Evolutionary conservation across 352 stramenopile species (phyloP).

Genomic region (Phytophthora crassamura): DNA sequence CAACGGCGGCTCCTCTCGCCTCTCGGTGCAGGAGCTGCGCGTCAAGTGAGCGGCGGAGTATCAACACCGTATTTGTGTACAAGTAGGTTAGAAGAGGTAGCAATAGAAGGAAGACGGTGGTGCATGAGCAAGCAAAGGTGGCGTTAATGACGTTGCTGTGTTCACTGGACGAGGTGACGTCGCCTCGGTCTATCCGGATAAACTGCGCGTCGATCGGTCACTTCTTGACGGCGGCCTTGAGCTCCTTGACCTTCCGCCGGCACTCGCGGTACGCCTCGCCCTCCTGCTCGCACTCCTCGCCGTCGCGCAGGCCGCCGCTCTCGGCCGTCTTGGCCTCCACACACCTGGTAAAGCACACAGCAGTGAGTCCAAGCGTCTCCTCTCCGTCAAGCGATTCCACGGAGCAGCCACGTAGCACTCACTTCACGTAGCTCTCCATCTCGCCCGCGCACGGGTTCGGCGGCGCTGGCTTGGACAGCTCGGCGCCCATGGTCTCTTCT

Average conservation of each 20-base stretch:
- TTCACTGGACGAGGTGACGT: background rate
- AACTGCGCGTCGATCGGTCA: background rate
- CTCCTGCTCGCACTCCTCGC: slow-evolving; percentile 75
- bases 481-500: slow-evolving; percentile 54
- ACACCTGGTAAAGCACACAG: slow-evolving; percentile 41
- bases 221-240: slow-evolving; percentile 36
- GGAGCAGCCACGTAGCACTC: slow-evolving; percentile 28
- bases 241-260: slow-evolving; percentile 51
- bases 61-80: slow-evolving; percentile 12
- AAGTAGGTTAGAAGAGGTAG: slow-evolving; percentile 17
- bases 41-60: slow-evolving; percentile 28
- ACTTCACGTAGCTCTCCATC: slow-evolving; percentile 84
- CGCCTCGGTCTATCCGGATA: background rate
- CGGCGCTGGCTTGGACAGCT: slow-evolving; percentile 56
- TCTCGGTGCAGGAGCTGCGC: slow-evolving; percentile 33
- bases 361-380: slow-evolving; percentile 18
- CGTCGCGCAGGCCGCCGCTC: slow-evolving; percentile 70
- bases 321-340: slow-evolving; percentile 65
- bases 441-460: slow-evolving; percentile 59
- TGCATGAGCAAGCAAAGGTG: slow-evolving; percentile 15
- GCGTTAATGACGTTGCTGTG: slow-evolving; percentile 7
- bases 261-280: slow-evolving; percentile 71
- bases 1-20: slow-evolving; percentile 12
- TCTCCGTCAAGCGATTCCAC: slow-evolving; percentile 10
- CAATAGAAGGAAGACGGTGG: slow-evolving; percentile 15